A percentile compares a stretch with the other conserved stretches of the same genome.
Evolutionary conservation across 176 grass and related monocot genomes (phyloP).

Genomic region (Poa pratensis): DNA sequence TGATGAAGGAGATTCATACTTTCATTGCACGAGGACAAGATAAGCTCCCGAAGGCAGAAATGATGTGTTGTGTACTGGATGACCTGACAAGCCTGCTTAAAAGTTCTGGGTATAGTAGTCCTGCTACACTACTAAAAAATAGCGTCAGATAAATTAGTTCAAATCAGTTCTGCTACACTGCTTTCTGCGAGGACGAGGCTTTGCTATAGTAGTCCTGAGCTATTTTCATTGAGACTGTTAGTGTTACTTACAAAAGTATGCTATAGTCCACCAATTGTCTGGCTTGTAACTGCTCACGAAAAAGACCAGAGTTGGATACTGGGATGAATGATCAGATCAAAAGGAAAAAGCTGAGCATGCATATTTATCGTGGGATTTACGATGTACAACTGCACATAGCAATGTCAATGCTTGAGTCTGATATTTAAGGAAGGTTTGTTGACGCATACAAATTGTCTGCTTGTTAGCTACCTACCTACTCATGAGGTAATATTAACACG

Average conservation of each 20-base stretch:
- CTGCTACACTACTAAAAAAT: neutral
- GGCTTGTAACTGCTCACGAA: neutral
- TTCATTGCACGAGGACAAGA: constrained; percentile 56
- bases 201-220: neutral
- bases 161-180: neutral
- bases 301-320: neutral
- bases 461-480: neutral
- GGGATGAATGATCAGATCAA: constrained; percentile 7
- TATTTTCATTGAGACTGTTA: neutral
- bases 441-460: neutral
- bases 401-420: neutral
- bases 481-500: neutral
- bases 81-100: constrained; percentile 43
- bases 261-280: neutral
- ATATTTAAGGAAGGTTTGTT: neutral
- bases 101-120: constrained; percentile 42
- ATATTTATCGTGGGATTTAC: neutral
- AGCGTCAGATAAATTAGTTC: neutral
- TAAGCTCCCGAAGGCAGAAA: constrained; percentile 49
- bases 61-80: constrained; percentile 62
- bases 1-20: constrained; percentile 58
- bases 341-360: neutral
- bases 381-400: neutral
- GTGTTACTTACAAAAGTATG: neutral
- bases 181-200: neutral